A percentile compares a stretch with the other conserved stretches of the same genome.
phyloP scores from a whole-genome alignment of 352 stramenopile species.

The Plasmopara viticola region DNA sequence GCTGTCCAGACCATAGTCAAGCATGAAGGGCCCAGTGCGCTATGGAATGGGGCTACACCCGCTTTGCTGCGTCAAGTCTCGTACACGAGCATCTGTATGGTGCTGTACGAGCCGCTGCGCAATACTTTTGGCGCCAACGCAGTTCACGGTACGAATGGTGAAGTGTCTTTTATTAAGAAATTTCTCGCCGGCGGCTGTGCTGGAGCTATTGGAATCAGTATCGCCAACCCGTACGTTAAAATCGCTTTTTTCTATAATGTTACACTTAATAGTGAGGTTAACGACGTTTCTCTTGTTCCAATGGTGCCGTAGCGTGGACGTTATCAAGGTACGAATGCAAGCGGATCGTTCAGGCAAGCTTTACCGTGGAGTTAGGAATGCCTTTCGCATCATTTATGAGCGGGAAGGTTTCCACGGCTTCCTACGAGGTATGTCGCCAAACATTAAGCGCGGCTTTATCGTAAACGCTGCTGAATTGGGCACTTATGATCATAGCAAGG shows the following conservation, averaged over 20 bases:
- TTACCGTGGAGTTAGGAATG: constrained; percentile 63
- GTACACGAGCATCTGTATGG: constrained; percentile 84
- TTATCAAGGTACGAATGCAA: constrained; percentile 88
- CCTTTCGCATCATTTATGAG: constrained; percentile 66
- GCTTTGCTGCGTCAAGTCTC: constrained; percentile 80
- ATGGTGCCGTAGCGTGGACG: constrained; percentile 52
- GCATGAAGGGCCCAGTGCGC: constrained; percentile 50
- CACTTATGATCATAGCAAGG: constrained; percentile 85
- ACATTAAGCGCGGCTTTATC: constrained; percentile 82
- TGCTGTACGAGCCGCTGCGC: constrained; percentile 78
- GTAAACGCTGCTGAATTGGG: constrained; percentile 82
- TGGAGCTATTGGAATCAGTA: constrained; percentile 68
- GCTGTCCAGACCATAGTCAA: constrained; percentile 56
- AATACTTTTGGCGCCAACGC: constrained; percentile 61
- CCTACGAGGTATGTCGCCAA: constrained; percentile 72
- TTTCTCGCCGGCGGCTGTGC: constrained; percentile 73
- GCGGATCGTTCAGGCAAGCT: constrained; percentile 59
- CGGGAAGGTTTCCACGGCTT: constrained; percentile 69
- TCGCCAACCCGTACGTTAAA: constrained; percentile 77
- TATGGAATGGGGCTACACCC: constrained; percentile 74
- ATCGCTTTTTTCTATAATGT: constrained; percentile 1
- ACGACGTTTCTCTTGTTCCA: neutral
- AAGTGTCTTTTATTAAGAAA: constrained; percentile 73
- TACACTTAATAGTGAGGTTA: neutral
- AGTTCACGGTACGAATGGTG: constrained; percentile 23